Evolutionary conservation across 352 stramenopile species (phyloP).

Genomic region (Pythium myriotylum): DNA sequence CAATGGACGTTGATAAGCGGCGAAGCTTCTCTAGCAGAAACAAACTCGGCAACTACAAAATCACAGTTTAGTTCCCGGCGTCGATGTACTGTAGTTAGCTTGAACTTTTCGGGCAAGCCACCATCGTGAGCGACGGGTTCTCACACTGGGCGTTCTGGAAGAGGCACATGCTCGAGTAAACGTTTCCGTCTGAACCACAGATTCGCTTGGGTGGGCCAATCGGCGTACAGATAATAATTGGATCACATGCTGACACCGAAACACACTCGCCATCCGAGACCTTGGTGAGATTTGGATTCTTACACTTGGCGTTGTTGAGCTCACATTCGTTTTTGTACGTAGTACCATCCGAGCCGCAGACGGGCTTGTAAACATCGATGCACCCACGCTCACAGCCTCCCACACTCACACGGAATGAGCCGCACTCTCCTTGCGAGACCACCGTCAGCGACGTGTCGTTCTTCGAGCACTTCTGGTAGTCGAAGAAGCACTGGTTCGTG

Average conservation of each 20-base stretch:
- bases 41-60: too few relatives aligned
- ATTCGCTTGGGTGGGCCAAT: too few relatives aligned
- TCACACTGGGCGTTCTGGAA: constrained; percentile 42
- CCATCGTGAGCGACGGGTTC: constrained; percentile 4
- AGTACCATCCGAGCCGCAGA: constrained; percentile 34
- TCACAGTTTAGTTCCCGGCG: too few relatives aligned
- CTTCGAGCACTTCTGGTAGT: too few relatives aligned
- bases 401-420: background rate
- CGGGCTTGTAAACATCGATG: constrained; percentile 18
- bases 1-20: too few relatives aligned
- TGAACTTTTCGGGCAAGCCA: background rate
- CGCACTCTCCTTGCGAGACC: too few relatives aligned
- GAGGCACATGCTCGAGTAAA: constrained; percentile 52
- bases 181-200: constrained; percentile 52
- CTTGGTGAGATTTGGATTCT: constrained; percentile 12
- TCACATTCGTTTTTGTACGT: constrained; percentile 34
- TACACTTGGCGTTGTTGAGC: constrained; percentile 27
- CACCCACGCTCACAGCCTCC: constrained; percentile 16
- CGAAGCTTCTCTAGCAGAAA: too few relatives aligned
- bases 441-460: too few relatives aligned
- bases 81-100: too few relatives aligned
- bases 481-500: too few relatives aligned
- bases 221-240: too few relatives aligned
- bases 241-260: too few relatives aligned
- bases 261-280: constrained; percentile 14